Evolutionary conservation across 2,329 filamentous ascomycete species (phyloP), one percentile per base, ranked within the genome.

Genomic region (Trichoderma brevicompactum): DNA sequence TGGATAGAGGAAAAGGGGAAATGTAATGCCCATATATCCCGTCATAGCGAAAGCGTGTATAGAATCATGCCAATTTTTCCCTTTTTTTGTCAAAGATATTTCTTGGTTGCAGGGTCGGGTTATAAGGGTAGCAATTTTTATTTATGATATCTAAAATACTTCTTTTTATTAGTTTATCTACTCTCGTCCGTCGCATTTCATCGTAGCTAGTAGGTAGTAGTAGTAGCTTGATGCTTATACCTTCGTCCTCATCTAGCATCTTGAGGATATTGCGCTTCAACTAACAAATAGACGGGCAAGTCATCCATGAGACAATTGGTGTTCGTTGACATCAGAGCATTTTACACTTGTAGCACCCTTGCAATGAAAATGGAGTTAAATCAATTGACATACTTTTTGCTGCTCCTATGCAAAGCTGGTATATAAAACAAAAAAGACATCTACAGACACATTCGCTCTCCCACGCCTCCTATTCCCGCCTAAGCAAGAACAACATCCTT

Each of bases 401-500:
- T 41, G 44, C 9, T 10, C 10, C 19, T 17, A 52, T 36, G 46
- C 15, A 48, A 32, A 52, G 46, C 58, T 53, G 58, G 58, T 53
- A 53, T 62, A 53, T 44, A 36, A 62, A 52, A 32, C 15, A 38
- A 10, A 19, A 52, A n/a, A 43, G n/a, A 43, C 19, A 36, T 52
- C 36, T 36, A 44, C 32, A 62, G 32, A 53, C 34, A 34, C 23
- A 23, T 19, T 41, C 28, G 19, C 34, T 41, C 44, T 41, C 36
- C 10, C 19, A 4, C 2, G 4, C 2, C 6, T 10, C 13, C 2
- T 8, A 5, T 17, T 41, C 9, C 19, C 38, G 1, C 2, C n/a
- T 19, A 65, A 17, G 52, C 53, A 15, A 65, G 38, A 50, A 65
- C 44, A 55, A 85, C 76, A 66, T 85, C 81, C 66, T 75, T 79